phyloP scores from a whole-genome alignment of 1,284 basidiomycete species.

The Peniophora sp. region DNA sequence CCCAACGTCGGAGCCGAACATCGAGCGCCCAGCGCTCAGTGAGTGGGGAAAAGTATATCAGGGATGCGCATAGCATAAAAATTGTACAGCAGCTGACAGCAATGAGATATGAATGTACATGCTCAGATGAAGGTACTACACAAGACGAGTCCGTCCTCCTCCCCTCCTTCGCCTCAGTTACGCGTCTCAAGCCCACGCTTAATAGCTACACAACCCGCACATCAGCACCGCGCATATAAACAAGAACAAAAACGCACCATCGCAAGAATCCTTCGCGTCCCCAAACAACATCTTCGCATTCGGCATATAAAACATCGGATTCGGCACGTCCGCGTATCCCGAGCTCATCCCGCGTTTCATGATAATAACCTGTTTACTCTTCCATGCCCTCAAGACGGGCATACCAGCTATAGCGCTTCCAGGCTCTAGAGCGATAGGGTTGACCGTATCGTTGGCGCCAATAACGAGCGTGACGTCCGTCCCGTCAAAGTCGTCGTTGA shows the following conservation, averaged over 20 bases:
- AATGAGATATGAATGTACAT: no score
- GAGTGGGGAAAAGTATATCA: no score
- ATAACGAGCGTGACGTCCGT: slow-evolving; percentile 82
- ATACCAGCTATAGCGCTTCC: slow-evolving; percentile 83
- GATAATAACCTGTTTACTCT: slow-evolving; percentile 83
- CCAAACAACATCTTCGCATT: slow-evolving; percentile 86
- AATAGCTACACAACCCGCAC: no score
- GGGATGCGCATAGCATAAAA: no score
- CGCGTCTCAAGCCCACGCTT: no score
- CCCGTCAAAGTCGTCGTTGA: slow-evolving; percentile 81
- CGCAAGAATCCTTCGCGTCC: slow-evolving; percentile 81
- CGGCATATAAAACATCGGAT: slow-evolving; percentile 86
- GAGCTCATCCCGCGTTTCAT: slow-evolving; percentile 86
- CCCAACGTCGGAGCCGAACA: no score
- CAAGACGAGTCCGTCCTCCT: no score
- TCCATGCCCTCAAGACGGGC: slow-evolving; percentile 86
- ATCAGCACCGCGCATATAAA: neutral
- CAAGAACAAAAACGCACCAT: slow-evolving; percentile 39
- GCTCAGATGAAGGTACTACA: no score
- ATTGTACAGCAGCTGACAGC: no score
- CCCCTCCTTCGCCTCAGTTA: no score
- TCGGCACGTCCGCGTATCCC: slow-evolving; percentile 81
- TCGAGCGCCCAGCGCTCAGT: no score
- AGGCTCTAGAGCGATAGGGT: slow-evolving; percentile 81
- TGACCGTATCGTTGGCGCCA: slow-evolving; percentile 87